Conservation (phyloP, 2,329 filamentous ascomycete species). For the Alternaria solani region DNA sequence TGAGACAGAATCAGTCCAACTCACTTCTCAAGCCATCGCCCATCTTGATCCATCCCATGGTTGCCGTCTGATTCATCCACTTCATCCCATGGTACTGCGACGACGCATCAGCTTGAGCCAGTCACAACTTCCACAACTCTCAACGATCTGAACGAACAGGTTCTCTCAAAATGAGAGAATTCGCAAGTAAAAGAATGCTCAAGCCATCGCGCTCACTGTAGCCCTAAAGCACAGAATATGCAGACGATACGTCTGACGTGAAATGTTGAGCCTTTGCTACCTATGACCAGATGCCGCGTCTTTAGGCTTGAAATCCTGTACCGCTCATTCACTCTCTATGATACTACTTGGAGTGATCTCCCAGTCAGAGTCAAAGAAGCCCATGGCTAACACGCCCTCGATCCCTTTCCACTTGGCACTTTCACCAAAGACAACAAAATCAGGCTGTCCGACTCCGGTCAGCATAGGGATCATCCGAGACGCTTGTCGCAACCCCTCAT, state of each 20-base stretch:
- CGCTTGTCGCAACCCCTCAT: constrained; percentile 57
- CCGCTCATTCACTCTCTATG: constrained; percentile 17
- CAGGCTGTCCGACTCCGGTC: constrained; percentile 65
- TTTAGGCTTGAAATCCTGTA: background rate
- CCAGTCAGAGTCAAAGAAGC: constrained; percentile 65
- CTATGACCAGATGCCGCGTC: background rate
- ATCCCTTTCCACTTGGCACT: constrained; percentile 61
- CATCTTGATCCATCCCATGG: too few species aligned
- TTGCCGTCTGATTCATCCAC: too few species aligned
- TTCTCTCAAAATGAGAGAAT: too few species aligned
- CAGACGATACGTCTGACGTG: background rate
- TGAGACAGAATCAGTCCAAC: background rate
- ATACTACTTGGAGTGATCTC: constrained; percentile 59
- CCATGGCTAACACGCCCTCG: constrained; percentile 62
- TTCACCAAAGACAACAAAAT: constrained; percentile 61
- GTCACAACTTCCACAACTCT: too few species aligned
- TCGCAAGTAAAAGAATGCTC: too few species aligned
- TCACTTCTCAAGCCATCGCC: background rate
- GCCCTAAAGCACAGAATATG: background rate
- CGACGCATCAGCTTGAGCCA: too few species aligned
- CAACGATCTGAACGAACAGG: too few species aligned
- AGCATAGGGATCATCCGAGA: constrained; percentile 63
- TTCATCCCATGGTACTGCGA: too few species aligned
- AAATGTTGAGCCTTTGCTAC: background rate
- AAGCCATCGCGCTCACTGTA: background rate